Evolutionary conservation across 2,329 filamentous ascomycete species (phyloP), one percentile per base, ranked within the genome.

Genomic region (Neodidymelliopsis sp.): DNA sequence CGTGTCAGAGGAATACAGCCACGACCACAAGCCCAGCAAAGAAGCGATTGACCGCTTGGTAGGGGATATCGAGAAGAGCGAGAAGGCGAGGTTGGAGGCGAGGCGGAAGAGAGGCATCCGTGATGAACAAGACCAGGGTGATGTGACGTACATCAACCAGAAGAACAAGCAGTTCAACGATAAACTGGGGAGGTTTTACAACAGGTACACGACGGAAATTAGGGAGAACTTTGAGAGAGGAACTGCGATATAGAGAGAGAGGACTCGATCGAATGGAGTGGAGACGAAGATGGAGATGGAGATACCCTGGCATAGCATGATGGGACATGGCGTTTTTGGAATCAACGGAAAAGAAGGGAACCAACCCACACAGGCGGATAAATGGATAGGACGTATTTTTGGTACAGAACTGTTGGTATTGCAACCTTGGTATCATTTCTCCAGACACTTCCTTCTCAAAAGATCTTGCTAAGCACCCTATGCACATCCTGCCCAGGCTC

Each of bases 161-260:
- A 97, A 99, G 69, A 99, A 99, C 81, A 97, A 97, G 81, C 91
- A 97, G 81, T 99, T 99, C 80, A 99, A 99, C 84, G 87, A 96
- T 79, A 97, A 99, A 79, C 79, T 99, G 74, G 81, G 88, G 43
- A 82, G 94, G 60, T 99, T 97, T 78, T 99, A 99, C 77, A 94
- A 99, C 78, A 96, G 96, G 80, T 99, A 99, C 75, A 99, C 94
- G 34, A 86, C 89, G 23, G 94, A 99, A 73, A 97, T 99, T 65
- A 82, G 94, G 69, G 94, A 99, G 70, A 97, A 89, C 74, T 99
- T 99, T 72, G 94, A 99, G 82, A 84, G 94, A 57, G 94, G 94
- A 13, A 97, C 94, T 3, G 95, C 95, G 83, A 94, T 97, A 72
- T 97, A 54, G 30, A 3, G 10, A 25, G 13, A 22, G 23, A 20